These are phyloP conservation scores for Apiospora saccharicola DNA, from an alignment of 2,329 filamentous ascomycete species.

Conservation along the genomic window DNA sequence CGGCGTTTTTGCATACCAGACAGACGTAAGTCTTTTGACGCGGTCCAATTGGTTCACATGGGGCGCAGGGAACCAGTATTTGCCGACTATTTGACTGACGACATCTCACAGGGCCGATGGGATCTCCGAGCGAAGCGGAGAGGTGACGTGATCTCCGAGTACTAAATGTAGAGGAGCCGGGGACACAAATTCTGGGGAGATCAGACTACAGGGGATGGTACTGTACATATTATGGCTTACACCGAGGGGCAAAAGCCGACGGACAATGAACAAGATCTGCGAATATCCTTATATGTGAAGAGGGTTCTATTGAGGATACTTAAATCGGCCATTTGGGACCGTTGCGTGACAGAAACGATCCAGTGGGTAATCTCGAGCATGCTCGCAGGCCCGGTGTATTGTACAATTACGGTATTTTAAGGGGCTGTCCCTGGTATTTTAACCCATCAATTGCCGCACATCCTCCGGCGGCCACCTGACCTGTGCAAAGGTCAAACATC, in stretches of 20 bases:
- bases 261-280: not conserved
- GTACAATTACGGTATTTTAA: not conserved
- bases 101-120: slow-evolving; percentile 75
- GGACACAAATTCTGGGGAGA: not conserved
- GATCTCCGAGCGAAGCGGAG: slow-evolving; percentile 86
- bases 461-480: slow-evolving; percentile 95
- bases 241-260: not conserved
- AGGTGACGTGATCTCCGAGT: slow-evolving; percentile 85
- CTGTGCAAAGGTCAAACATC: slow-evolving; percentile 95
- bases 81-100: not conserved
- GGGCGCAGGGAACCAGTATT: not conserved
- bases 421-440: slow-evolving; percentile 28
- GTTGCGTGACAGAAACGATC: not conserved
- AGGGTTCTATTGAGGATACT: no score
- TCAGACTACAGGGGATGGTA: not conserved
- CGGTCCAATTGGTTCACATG: not conserved
- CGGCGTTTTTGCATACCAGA: slow-evolving; percentile 77
- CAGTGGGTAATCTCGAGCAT: not conserved
- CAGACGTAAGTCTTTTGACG: slow-evolving; percentile 76
- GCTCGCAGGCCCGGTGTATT: not conserved
- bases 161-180: slow-evolving; percentile 52
- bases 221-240: slow-evolving; percentile 14
- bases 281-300: not conserved
- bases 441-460: slow-evolving; percentile 93
- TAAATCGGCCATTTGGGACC: not conserved